Evolutionary conservation across 805 yeast species (phyloP).

Genomic region (Danielozyma ontarioensis): DNA sequence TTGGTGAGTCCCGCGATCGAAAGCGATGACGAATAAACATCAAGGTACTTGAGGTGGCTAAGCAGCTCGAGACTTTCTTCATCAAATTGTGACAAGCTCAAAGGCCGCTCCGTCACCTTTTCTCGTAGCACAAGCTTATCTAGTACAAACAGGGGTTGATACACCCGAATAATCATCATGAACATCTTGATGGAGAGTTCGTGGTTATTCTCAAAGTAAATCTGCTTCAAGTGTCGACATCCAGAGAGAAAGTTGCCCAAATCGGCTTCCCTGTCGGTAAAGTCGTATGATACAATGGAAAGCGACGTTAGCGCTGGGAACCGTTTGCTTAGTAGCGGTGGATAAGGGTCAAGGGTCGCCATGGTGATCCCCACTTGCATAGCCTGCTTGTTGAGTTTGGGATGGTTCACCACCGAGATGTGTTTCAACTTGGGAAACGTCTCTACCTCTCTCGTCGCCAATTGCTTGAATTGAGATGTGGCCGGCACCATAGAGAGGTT

Average conservation of each 20-base stretch:
- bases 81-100: constrained; percentile 22
- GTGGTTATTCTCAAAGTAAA: constrained; percentile 31
- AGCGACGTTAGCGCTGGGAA: constrained; percentile 22
- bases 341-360: constrained; percentile 19
- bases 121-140: constrained; percentile 28
- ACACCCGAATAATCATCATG: constrained; percentile 22
- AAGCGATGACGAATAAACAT: constrained; percentile 14
- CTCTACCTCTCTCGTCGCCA: neutral
- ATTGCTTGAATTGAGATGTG: constrained; percentile 8
- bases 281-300: constrained; percentile 28
- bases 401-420: constrained; percentile 23
- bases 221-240: constrained; percentile 10
- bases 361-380: constrained; percentile 5
- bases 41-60: constrained; percentile 19
- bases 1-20: constrained; percentile 8
- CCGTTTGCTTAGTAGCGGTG: constrained; percentile 14
- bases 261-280: constrained; percentile 17
- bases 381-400: constrained; percentile 12
- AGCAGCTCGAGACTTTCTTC: constrained; percentile 19
- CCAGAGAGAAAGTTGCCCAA: constrained; percentile 23
- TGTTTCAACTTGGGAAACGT: constrained; percentile 8
- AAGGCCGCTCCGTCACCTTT: constrained; percentile 11
- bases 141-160: constrained; percentile 22
- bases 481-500: constrained; percentile 14
- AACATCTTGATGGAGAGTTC: constrained; percentile 22